Conservation (phyloP, 768 basidiomycete species). For the Russula compacta region DNA sequence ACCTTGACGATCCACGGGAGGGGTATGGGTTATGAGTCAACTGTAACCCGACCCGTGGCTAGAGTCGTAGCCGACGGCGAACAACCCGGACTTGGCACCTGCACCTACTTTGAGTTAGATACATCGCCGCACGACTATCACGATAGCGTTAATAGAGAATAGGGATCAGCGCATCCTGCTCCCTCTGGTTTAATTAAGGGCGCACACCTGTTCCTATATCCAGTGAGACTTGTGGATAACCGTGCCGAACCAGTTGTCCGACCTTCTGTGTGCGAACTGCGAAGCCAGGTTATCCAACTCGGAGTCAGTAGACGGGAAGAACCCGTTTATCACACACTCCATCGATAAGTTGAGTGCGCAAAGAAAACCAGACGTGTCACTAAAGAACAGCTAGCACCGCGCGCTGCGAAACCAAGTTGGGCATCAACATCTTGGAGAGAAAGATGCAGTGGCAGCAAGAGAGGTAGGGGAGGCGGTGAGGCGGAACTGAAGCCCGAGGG, state of each 20-base stretch:
- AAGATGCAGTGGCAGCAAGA: neutral
- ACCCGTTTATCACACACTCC: neutral
- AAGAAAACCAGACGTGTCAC: neutral
- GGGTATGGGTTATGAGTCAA: no score
- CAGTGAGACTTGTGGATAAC: neutral
- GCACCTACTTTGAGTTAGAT: neutral
- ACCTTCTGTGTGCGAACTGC: neutral
- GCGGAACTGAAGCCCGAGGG: neutral
- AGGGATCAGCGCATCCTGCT: neutral
- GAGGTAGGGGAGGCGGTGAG: neutral
- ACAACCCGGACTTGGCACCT: no score
- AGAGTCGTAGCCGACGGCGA: neutral
- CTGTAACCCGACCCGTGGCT: neutral
- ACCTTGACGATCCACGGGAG: no score
- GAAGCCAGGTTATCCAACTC: neutral
- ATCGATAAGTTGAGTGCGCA: neutral
- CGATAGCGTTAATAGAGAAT: neutral
- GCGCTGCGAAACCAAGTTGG: neutral
- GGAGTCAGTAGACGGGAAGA: conserved; percentile 5
- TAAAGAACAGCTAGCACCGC: neutral
- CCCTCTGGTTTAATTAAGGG: conserved; percentile 11
- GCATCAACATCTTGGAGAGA: neutral
- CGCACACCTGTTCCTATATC: neutral
- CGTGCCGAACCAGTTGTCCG: neutral
- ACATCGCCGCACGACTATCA: neutral